Evolutionary conservation across 495 filamentous ascomycete species (phyloP).

Genomic region (Pseudevernia furfuracea): DNA sequence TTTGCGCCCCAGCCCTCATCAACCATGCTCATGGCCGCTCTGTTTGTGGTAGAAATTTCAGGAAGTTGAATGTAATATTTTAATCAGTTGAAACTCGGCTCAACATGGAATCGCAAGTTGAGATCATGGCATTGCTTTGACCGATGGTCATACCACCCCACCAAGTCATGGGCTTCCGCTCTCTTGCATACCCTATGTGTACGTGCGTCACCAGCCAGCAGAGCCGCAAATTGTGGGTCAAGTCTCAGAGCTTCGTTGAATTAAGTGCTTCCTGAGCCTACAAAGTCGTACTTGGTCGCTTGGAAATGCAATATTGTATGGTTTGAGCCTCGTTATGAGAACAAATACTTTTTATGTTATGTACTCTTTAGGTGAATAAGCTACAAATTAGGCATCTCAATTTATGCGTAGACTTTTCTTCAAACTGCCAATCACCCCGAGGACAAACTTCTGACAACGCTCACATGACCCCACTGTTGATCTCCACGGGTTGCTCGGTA

Average conservation of each 20-base stretch:
- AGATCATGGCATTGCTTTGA: background rate
- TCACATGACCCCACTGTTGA: constrained; percentile 14
- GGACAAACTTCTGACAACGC: background rate
- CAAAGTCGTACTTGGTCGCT: no score
- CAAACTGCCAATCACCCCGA: background rate
- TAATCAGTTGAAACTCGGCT: background rate
- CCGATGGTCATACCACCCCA: background rate
- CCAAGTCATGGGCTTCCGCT: background rate
- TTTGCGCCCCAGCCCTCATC: no score
- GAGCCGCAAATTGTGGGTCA: no score
- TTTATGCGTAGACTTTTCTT: background rate
- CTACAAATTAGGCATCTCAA: background rate
- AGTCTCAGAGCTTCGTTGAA: no score
- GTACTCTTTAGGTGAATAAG: background rate
- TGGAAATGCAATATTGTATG: no score
- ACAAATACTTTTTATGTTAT: background rate
- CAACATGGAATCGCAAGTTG: background rate
- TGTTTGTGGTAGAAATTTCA: background rate
- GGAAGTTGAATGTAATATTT: background rate
- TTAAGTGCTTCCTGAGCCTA: no score
- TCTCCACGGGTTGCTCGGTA: constrained; percentile 22
- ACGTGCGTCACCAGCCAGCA: background rate
- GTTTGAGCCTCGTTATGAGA: no score
- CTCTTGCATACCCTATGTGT: no score
- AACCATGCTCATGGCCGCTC: background rate